phyloP scores from a whole-genome alignment of 139 green algal genomes.

The Picochlorum sp. region DNA sequence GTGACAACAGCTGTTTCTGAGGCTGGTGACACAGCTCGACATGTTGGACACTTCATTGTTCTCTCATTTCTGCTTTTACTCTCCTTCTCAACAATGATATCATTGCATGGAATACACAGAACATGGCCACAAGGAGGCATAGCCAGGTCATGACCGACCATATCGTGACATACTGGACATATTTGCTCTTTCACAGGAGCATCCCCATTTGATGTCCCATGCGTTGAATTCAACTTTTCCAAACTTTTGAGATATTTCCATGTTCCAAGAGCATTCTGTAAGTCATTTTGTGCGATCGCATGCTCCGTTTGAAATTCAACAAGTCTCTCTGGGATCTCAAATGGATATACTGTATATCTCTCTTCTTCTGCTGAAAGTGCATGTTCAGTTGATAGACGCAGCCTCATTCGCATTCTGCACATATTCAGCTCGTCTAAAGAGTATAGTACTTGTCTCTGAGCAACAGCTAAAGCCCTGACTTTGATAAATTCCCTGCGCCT shows the following conservation, averaged over 20 bases:
- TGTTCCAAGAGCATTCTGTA: conserved; percentile 46
- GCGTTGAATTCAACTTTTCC: neutral
- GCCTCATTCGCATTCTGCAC: conserved; percentile 57
- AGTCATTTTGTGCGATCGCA: conserved; percentile 42
- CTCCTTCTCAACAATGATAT: conserved; percentile 37
- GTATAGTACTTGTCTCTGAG: conserved; percentile 67
- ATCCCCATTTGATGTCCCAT: neutral
- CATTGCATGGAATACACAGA: conserved; percentile 53
- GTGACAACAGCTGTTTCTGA: conserved; percentile 39
- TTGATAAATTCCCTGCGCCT: conserved; percentile 57
- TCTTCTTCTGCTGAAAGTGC: neutral
- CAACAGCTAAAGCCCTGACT: conserved; percentile 29
- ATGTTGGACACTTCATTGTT: conserved; percentile 62
- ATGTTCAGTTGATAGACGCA: conserved; percentile 16
- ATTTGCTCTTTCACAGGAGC: neutral
- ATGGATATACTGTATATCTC: conserved; percentile 4
- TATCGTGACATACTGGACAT: conserved; percentile 69
- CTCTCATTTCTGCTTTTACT: neutral
- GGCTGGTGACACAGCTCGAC: conserved; percentile 32
- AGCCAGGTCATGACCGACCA: conserved; percentile 26
- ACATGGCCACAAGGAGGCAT: conserved; percentile 69
- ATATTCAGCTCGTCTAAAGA: conserved; percentile 82
- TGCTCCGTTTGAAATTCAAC: conserved; percentile 56
- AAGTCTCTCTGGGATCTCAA: conserved; percentile 7
- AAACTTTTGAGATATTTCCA: conserved; percentile 69